These are phyloP conservation scores for Neurospora hispaniola DNA, from an alignment of 495 filamentous ascomycete genomes.

Conservation along the genomic window DNA sequence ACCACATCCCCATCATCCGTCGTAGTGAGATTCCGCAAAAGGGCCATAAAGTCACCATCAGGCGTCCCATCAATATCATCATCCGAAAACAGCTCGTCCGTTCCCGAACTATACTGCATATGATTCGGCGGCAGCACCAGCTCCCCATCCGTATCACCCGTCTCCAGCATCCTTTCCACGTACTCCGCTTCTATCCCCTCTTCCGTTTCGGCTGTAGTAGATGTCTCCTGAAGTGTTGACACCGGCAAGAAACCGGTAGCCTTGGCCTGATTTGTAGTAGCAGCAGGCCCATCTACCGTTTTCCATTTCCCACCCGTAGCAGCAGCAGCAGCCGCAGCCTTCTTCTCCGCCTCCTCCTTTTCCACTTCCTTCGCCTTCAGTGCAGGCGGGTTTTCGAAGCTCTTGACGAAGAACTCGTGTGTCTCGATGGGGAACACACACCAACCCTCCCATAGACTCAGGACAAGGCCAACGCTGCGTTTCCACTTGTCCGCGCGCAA, in stretches of 20 bases:
- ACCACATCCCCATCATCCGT: constrained; percentile 3
- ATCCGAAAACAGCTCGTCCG: constrained; percentile 15
- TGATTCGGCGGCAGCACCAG: constrained; percentile 3
- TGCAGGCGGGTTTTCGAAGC: constrained; percentile 65
- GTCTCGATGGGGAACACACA: constrained; percentile 70
- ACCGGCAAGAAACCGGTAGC: constrained; percentile 26
- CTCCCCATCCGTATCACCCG: constrained; percentile 28
- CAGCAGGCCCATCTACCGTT: constrained; percentile 44
- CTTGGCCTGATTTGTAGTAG: constrained; percentile 28
- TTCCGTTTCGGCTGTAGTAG: neutral
- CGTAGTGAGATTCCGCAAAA: constrained; percentile 2
- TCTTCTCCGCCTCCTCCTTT: constrained; percentile 40
- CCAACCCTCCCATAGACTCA: constrained; percentile 83
- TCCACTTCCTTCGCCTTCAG: constrained; percentile 37
- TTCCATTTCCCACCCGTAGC: constrained; percentile 50
- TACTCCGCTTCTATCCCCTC: constrained; percentile 18
- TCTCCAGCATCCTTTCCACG: constrained; percentile 19
- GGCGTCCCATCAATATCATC: constrained; percentile 21
- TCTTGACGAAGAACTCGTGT: constrained; percentile 59
- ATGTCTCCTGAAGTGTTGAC: constrained; percentile 8
- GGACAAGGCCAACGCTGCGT: constrained; percentile 59
- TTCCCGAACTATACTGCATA: constrained; percentile 14
- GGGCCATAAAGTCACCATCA: constrained; percentile 16
- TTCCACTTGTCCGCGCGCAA: constrained; percentile 86
- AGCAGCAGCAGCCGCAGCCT: constrained; percentile 22